Percentiles rank a stretch among this genome's conserved stretches.
Conservation (phyloP, 495 filamentous ascomycete species). For the Penicillium argentinense region DNA sequence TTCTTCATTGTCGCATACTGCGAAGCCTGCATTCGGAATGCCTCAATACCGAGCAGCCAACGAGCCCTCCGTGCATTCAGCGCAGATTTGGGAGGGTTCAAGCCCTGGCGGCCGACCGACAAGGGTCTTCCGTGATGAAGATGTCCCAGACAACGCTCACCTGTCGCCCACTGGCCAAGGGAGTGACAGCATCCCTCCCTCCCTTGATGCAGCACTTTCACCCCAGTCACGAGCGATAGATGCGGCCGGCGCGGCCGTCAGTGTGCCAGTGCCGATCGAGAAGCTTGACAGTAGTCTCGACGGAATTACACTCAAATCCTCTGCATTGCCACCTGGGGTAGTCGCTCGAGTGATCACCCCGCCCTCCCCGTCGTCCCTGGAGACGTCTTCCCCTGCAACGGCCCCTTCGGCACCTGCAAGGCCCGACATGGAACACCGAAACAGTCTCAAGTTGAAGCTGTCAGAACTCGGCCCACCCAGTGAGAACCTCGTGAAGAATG, state of each 20-base stretch:
- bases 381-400: constrained; percentile 28
- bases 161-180: constrained; percentile 24
- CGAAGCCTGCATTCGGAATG: constrained; percentile 7
- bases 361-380: constrained; percentile 37
- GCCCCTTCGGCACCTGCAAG: constrained; percentile 27
- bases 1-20: constrained; percentile 1
- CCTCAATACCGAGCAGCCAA: constrained; percentile 10
- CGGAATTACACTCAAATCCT: constrained; percentile 49
- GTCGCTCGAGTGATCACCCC: constrained; percentile 48
- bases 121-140: constrained; percentile 41
- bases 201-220: constrained; percentile 46
- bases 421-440: constrained; percentile 30
- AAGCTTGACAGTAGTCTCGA: constrained; percentile 49
- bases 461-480: constrained; percentile 41
- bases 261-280: constrained; percentile 45
- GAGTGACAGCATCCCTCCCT: constrained; percentile 21
- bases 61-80: constrained; percentile 11
- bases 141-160: constrained; percentile 23
- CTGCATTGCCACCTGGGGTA: constrained; percentile 41
- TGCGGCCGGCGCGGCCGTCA: constrained; percentile 12
- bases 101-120: constrained; percentile 41
- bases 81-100: constrained; percentile 47
- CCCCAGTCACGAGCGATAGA: constrained; percentile 33
- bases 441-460: constrained; percentile 42
- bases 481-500: constrained; percentile 40